A percentile compares a stretch with the other conserved stretches of the same genome.
Evolutionary conservation across 2,329 filamentous ascomycete species (phyloP).

Genomic region (Coniella vitis): DNA sequence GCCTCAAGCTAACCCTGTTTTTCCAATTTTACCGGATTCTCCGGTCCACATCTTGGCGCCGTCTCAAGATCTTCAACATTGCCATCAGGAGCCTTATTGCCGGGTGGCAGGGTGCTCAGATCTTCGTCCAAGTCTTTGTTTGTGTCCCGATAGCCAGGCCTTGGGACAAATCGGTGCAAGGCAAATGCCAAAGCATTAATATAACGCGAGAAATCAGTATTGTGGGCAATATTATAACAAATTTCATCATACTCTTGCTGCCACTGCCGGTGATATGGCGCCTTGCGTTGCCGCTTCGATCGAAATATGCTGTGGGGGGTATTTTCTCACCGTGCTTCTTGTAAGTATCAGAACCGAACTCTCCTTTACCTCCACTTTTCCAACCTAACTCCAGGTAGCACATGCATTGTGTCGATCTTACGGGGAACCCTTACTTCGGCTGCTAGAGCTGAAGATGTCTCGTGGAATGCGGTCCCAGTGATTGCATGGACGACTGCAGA

Average conservation of each 20-base stretch:
- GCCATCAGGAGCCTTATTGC: background rate
- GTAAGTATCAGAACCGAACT: background rate
- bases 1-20: constrained; percentile 5
- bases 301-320: background rate
- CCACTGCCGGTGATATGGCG: constrained; percentile 5
- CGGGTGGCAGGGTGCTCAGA: background rate
- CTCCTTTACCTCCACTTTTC: background rate
- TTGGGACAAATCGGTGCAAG: constrained; percentile 2
- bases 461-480: background rate
- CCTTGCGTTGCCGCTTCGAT: background rate
- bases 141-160: background rate
- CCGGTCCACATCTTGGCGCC: background rate
- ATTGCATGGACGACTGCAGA: constrained; percentile 7
- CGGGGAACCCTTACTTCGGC: background rate
- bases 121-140: constrained; percentile 3
- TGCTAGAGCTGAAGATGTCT: background rate
- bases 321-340: constrained; percentile 8
- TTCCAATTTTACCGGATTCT: constrained; percentile 11
- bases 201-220: constrained; percentile 1
- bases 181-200: background rate
- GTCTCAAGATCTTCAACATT: background rate
- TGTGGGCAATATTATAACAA: constrained; percentile 1
- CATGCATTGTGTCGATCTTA: constrained; percentile 6
- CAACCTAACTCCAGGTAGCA: background rate
- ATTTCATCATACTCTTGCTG: constrained; percentile 7